Evolutionary conservation across 2,329 filamentous ascomycete genomes (phyloP).

Genomic region (Periconia sp.): DNA sequence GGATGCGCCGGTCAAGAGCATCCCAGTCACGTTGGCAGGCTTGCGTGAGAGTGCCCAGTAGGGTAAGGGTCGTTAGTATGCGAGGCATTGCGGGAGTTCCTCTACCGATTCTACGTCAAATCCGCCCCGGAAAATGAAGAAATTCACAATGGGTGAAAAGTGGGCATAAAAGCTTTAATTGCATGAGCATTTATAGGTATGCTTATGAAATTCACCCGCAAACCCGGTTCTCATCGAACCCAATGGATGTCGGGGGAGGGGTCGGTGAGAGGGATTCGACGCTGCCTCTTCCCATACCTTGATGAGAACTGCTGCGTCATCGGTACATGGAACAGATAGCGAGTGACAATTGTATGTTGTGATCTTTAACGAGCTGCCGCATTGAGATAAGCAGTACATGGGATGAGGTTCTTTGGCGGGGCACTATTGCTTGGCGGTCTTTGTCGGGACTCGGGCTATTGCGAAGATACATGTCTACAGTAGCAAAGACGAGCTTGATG

Average conservation of each 20-base stretch:
- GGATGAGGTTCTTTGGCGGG: constrained; percentile 16
- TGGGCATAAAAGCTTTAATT: too few species aligned
- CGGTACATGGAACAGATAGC: constrained; percentile 3
- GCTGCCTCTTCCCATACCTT: too few species aligned
- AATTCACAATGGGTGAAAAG: too few species aligned
- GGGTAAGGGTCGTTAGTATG: constrained; percentile 4
- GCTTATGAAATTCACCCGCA: too few species aligned
- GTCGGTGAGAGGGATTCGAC: too few species aligned
- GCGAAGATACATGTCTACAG: too few species aligned
- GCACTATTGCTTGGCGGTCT: neutral
- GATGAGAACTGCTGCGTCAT: constrained; percentile 1
- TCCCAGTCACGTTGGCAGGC: constrained; percentile 23
- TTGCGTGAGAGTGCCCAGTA: constrained; percentile 11
- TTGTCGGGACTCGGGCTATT: too few species aligned
- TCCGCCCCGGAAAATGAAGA: too few species aligned
- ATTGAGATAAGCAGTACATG: constrained; percentile 3
- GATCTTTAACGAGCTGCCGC: constrained; percentile 14
- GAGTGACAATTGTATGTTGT: constrained; percentile 8
- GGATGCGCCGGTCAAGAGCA: constrained; percentile 12
- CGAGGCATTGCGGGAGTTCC: constrained; percentile 8
- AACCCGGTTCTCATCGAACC: neutral
- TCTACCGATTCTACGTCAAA: too few species aligned
- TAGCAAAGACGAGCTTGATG: constrained; percentile 1
- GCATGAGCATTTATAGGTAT: too few species aligned
- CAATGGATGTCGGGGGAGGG: neutral